Base-by-base conservation (phyloP, 441 rosid genomes). In the Erysimum cheiri region DNA sequence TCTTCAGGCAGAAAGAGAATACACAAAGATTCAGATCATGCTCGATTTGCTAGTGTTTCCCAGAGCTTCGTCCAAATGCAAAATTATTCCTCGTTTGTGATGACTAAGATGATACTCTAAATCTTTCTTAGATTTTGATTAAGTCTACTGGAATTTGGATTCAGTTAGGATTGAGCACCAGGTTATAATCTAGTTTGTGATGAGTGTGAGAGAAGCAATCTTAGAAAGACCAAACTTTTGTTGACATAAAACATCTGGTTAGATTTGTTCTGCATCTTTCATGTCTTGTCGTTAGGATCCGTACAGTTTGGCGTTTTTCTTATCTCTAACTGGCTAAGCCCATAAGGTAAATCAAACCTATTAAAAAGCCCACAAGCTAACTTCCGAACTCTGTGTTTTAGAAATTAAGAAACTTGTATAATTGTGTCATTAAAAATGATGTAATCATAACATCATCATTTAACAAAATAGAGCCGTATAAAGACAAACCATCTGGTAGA, bases 361-460 rank as follows among this genome's bases (percentile, higher is more conserved):
- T 44, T 22, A 22, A 5, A 56, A 58, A 12, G 73, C 67, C 67
- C 47, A 48, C 2, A 5, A 36, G 57, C 35, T 19, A 55, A 43
- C 52, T 54, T 40, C n/a, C 12, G 11, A 49, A 9, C 26, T 31
- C 12, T n/a, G 26, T 32, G 40, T 35, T 10, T 15, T 36, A 41
- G 0, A 6, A 43, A 14, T n/a, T n/a, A 22, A 57, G 22, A 36
- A 4, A 3, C 24, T 8, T n/a, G 24, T 26, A 17, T 17, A 32
- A 35, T 1, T 19, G 9, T 56, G 46, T 13, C 2, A 3, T 6
- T 6, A 41, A n/a, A 8, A 8, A 36, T 63, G 64, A 71, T 46
- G 41, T 40, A 49, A 60, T 40, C 26, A 49, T 70, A 0, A 8
- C 60, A 44, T 28, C 60, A 37, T 46, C 31, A 33, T 41, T 22